Evolutionary conservation across 176 grass and related monocot genomes (phyloP).

Genomic region (Rhynchospora tenuis): DNA sequence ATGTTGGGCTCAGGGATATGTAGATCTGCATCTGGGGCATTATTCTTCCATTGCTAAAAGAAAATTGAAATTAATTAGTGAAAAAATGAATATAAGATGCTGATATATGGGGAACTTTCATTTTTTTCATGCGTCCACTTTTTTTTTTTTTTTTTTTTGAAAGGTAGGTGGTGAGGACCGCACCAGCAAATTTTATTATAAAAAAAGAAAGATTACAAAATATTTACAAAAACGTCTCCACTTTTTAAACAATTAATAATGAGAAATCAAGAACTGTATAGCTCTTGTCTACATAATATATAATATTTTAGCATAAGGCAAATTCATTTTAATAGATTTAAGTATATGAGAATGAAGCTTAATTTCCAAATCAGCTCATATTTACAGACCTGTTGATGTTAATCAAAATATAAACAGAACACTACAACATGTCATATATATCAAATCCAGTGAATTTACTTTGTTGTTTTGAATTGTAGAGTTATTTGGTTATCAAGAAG

Average conservation of each 20-base stretch:
- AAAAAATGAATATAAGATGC: slow-evolving; percentile 1
- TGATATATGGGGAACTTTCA: too few species aligned
- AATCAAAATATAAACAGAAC: too few species aligned
- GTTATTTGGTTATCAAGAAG: too few species aligned
- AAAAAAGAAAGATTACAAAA: too few species aligned
- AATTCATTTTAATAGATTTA: neutral
- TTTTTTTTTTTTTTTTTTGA: too few species aligned
- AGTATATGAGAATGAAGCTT: neutral
- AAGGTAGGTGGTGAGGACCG: too few species aligned
- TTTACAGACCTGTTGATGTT: neutral
- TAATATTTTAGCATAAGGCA: neutral
- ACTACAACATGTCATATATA: too few species aligned
- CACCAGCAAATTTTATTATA: too few species aligned
- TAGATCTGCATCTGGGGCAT: slow-evolving; percentile 69
- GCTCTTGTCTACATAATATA: neutral
- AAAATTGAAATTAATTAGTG: slow-evolving; percentile 22
- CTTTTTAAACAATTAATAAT: too few species aligned
- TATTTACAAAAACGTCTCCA: too few species aligned
- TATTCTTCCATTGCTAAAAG: slow-evolving; percentile 78
- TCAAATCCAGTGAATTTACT: too few species aligned
- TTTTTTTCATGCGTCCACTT: neutral
- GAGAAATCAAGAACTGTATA: neutral
- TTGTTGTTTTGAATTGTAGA: too few species aligned
- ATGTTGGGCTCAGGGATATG: slow-evolving; percentile 79
- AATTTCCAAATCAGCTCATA: neutral